A percentile compares a stretch with the other conserved stretches of the same genome.
phyloP scores from a whole-genome alignment of 805 yeast genomes.

The Kuraishia ogatae region DNA sequence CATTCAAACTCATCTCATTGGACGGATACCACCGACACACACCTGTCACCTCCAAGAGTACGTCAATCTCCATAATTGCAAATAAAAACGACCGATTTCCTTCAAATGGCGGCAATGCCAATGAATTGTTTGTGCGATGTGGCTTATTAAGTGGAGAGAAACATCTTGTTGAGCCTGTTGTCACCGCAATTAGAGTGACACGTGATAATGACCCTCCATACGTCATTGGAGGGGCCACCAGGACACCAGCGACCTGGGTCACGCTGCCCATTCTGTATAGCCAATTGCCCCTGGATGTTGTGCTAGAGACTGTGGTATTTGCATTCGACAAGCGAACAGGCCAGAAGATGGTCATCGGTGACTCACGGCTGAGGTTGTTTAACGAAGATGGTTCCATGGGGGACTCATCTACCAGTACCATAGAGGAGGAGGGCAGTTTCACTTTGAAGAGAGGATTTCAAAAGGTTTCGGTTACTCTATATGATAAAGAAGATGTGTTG shows the following conservation, averaged over 20 bases:
- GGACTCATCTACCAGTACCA: neutral
- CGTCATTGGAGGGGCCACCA: constrained; percentile 15
- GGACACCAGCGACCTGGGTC: constrained; percentile 59
- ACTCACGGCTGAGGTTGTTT: constrained; percentile 52
- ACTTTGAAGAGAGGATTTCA: constrained; percentile 70
- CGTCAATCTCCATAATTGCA: constrained; percentile 26
- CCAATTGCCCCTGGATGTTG: constrained; percentile 60
- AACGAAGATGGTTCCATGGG: constrained; percentile 22
- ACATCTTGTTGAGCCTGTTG: neutral
- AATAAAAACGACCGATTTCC: neutral
- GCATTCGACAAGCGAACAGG: constrained; percentile 50
- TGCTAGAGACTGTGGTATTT: constrained; percentile 54
- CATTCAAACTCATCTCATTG: constrained; percentile 29
- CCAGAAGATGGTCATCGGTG: constrained; percentile 45
- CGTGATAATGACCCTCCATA: neutral
- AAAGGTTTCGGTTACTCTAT: constrained; percentile 30
- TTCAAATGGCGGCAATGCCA: neutral
- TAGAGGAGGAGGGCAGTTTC: constrained; percentile 21
- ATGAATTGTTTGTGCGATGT: neutral
- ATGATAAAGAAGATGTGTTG: constrained; percentile 21
- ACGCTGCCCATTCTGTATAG: constrained; percentile 62
- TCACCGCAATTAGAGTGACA: neutral
- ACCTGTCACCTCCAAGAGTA: neutral
- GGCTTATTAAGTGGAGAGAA: neutral
- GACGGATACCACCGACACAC: constrained; percentile 6